These are phyloP conservation scores for Penstemon barbatus DNA, from an alignment of 257 asterid genomes.

Conservation along the genomic window DNA sequence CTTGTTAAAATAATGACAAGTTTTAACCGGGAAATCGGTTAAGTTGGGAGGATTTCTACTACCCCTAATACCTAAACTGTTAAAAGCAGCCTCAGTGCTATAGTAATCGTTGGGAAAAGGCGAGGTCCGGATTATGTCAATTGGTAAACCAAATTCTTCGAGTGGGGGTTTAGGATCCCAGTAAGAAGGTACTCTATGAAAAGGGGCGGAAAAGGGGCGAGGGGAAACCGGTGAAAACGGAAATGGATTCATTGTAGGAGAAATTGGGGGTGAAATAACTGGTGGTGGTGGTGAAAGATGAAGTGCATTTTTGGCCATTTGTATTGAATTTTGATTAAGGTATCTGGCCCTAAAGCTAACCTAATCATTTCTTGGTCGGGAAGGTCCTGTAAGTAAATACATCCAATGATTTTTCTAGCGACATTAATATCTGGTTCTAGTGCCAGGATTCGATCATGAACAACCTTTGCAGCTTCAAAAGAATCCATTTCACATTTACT, in stretches of 20 bases:
- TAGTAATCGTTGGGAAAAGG: conserved; percentile 39
- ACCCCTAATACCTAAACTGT: conserved; percentile 43
- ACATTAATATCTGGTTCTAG: conserved; percentile 59
- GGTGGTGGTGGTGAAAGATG: conserved; percentile 20
- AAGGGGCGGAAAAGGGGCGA: conserved; percentile 30
- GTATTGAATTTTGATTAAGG: conserved; percentile 52
- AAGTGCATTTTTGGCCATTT: conserved; percentile 45
- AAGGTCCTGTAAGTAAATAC: conserved; percentile 48
- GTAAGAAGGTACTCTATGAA: conserved; percentile 11
- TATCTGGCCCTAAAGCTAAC: conserved; percentile 77
- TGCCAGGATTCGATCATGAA: conserved; percentile 49
- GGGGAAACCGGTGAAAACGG: too few species aligned
- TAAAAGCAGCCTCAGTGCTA: conserved; percentile 43
- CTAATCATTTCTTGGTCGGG: conserved; percentile 86
- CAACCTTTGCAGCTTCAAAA: conserved; percentile 57
- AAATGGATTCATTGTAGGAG: not conserved
- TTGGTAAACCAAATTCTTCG: not conserved
- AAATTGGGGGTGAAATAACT: conserved; percentile 51
- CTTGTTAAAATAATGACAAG: conserved; percentile 73
- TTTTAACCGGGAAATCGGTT: conserved; percentile 30
- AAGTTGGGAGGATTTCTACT: conserved; percentile 37
- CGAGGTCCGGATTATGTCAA: conserved; percentile 14
- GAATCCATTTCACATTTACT: conserved; percentile 49
- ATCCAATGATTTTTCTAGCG: conserved; percentile 71
- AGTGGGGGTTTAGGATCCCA: conserved; percentile 36